Evolutionary conservation across 352 stramenopile species (phyloP).

Genomic region (Thraustochytrium striatum): DNA sequence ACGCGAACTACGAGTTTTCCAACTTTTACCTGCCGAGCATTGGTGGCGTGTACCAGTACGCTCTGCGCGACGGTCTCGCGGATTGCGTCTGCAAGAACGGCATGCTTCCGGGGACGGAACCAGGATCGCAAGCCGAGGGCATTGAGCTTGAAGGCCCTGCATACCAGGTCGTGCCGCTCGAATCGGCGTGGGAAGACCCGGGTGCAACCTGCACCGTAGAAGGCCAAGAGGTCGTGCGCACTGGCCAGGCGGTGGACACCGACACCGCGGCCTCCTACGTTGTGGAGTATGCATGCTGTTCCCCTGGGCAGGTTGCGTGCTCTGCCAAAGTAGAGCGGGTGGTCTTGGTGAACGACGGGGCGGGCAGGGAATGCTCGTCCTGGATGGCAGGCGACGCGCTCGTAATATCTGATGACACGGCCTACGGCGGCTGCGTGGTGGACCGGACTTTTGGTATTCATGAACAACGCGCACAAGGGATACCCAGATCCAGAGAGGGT

Average conservation of each 20-base stretch:
- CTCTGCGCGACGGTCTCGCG: background rate
- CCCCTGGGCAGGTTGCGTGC: background rate
- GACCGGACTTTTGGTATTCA: background rate
- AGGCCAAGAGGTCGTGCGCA: too few relatives aligned
- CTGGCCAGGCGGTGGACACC: background rate
- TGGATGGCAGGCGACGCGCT: background rate
- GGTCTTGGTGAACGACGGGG: background rate
- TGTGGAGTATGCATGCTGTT: constrained; percentile 14
- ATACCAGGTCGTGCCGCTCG: background rate
- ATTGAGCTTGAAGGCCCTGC: background rate
- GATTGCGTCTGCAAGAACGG: background rate
- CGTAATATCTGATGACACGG: background rate
- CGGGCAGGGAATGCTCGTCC: background rate
- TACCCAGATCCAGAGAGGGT: background rate
- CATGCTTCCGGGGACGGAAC: background rate
- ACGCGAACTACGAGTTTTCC: background rate
- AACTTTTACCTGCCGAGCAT: background rate
- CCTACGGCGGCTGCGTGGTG: background rate
- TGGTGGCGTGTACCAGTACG: background rate
- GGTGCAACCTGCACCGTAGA: background rate
- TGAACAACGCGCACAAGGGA: constrained; percentile 17
- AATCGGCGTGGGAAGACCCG: background rate
- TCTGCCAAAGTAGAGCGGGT: background rate
- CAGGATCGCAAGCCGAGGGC: background rate
- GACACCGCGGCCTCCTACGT: background rate